These are phyloP conservation scores for Geosmithia morbida DNA, from an alignment of 2,329 filamentous ascomycete genomes.

Conservation along the genomic window DNA sequence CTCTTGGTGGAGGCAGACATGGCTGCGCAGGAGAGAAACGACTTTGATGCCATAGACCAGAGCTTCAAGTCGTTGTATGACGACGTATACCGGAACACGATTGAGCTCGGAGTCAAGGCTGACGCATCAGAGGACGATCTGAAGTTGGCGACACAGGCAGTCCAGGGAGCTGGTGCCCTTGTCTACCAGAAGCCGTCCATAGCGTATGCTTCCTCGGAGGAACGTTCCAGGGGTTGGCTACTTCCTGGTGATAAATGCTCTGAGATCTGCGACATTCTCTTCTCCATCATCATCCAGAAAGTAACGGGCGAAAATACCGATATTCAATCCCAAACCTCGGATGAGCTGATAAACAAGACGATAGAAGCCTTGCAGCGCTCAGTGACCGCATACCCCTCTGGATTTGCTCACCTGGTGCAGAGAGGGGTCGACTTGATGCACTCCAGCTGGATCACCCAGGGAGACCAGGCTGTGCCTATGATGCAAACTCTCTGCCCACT, in stretches of 20 bases:
- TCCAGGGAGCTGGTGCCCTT: slow-evolving; percentile 29
- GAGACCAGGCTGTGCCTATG: slow-evolving; percentile 9
- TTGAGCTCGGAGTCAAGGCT: slow-evolving; percentile 14
- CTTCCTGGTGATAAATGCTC: slow-evolving; percentile 17
- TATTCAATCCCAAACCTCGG: slow-evolving; percentile 9
- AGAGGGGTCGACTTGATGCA: slow-evolving; percentile 12
- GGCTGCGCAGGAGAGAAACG: slow-evolving; percentile 18
- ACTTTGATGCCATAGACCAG: slow-evolving; percentile 19
- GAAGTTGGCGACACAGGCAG: slow-evolving; percentile 26
- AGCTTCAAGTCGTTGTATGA: slow-evolving; percentile 26
- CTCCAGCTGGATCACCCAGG: slow-evolving; percentile 7
- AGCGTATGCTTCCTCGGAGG: not conserved
- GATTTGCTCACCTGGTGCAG: slow-evolving; percentile 18
- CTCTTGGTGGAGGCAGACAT: slow-evolving; percentile 19
- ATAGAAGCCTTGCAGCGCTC: slow-evolving; percentile 24
- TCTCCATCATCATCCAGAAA: slow-evolving; percentile 12
- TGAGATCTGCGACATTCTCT: slow-evolving; percentile 21
- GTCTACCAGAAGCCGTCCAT: slow-evolving; percentile 19
- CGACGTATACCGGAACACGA: slow-evolving; percentile 24
- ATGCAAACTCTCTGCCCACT: slow-evolving; percentile 24
- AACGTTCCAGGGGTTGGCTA: slow-evolving; percentile 11
- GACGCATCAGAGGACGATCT: slow-evolving; percentile 20
- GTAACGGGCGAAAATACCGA: slow-evolving; percentile 5
- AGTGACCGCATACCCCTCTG: slow-evolving; percentile 17
- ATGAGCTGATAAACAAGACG: slow-evolving; percentile 25